Evolutionary conservation across 1,284 basidiomycete species (phyloP), one percentile per base, ranked within the genome.

Genomic region (Ganoderma leucocontextum): DNA sequence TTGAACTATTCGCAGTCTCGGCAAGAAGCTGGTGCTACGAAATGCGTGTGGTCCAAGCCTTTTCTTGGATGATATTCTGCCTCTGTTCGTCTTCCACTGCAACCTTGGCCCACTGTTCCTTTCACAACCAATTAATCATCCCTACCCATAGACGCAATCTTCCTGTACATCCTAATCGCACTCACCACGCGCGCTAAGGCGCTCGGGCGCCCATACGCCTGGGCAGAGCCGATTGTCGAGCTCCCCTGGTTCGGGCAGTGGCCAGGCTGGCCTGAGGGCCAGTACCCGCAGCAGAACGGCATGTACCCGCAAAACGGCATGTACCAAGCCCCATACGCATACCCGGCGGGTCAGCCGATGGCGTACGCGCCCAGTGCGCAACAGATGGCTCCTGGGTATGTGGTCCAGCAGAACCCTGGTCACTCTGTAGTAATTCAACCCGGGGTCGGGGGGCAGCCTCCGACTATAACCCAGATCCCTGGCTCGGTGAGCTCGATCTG

Each of bases 11-110:
- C 61, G n/a, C 64, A 94, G 92, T 88, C 69, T 85, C 85, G 62
- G 79, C 80, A 2, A 81, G 82, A 72, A 77, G 80, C 29, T 93
- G 86, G 71, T 94, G 92, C 77, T 91, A 92, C 77, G 86, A 93
- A 75, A 91, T 93, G 88, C 92, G 91, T 78, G 88, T 89, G 64
- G 84, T 92, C 47, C 86, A 93, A 73, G 91, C 90, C 1, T 89
- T 94, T 77, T 93, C 92, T 0, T 94, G 93, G 92, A 83, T 87
- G 76, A 81, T 87, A 64, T 94, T 94, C 74, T 82, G 82, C 64
- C 75, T 89, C 60, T 87, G 89, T 83, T 75, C 60, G 89, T 67
- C 80, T 66, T 79, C 82, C 64, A 29, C 5, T 13, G 6, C 7
- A 15, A 39, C 13, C 55, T 36, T 33, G 29, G 4, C 0, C 10